A percentile compares a stretch with the other conserved stretches of the same genome.
Evolutionary conservation across 371 early-diverging fungal genomes (phyloP).

Genomic region (Zopfochytrium polystomum): DNA sequence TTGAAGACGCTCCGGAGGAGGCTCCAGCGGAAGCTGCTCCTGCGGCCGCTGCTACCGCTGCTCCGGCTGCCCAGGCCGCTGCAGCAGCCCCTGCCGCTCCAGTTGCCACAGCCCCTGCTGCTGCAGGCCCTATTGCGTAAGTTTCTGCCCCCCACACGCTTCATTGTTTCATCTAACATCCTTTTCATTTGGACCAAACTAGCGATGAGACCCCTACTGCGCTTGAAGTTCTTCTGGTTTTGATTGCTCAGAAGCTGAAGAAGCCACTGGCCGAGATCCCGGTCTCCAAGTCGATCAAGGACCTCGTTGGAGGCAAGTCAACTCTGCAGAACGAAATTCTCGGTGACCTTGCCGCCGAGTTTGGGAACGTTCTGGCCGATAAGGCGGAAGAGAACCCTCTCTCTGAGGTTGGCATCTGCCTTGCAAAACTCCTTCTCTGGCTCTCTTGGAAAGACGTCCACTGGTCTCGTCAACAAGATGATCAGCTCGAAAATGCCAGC

Average conservation of each 20-base stretch:
- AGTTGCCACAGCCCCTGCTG: constrained; percentile 48
- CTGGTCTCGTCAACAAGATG: constrained; percentile 75
- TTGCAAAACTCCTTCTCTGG: constrained; percentile 65
- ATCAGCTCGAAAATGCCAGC: constrained; percentile 91
- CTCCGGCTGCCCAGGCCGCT: constrained; percentile 54
- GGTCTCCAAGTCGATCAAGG: constrained; percentile 80
- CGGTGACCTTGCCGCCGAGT: constrained; percentile 93
- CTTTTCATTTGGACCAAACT: neutral
- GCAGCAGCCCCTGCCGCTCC: constrained; percentile 51
- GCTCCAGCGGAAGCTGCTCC: constrained; percentile 52
- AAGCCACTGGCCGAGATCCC: constrained; percentile 75
- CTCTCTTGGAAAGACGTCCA: constrained; percentile 81
- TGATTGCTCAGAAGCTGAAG: constrained; percentile 92
- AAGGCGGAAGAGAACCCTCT: constrained; percentile 90
- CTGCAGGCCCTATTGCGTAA: constrained; percentile 37
- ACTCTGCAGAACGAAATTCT: constrained; percentile 96
- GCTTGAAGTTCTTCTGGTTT: constrained; percentile 70
- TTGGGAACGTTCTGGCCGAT: constrained; percentile 80
- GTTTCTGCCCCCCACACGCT: constrained; percentile 24
- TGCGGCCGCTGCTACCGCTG: constrained; percentile 55
- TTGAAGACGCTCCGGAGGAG: constrained; percentile 65
- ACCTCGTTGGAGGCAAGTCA: constrained; percentile 91
- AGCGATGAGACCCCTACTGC: constrained; percentile 76
- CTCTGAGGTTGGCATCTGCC: constrained; percentile 70
- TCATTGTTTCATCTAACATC: constrained; percentile 3